A percentile compares a stretch with the other conserved stretches of the same genome.
These are phyloP conservation scores for Perilla frutescens DNA, from an alignment of 257 asterid species.

Conservation along the genomic window DNA sequence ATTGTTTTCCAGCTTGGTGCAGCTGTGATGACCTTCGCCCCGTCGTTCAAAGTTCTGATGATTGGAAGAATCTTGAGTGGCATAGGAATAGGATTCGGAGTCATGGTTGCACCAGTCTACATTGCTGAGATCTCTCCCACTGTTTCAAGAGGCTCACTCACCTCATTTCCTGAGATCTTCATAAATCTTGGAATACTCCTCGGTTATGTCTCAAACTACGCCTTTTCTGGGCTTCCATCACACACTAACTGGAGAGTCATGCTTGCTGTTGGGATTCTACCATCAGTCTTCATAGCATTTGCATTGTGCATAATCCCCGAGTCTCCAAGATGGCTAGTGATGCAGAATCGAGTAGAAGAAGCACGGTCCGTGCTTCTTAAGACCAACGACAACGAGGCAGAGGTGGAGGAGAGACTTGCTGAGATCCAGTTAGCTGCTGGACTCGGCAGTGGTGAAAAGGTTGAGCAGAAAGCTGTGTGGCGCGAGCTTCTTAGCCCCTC, in stretches of 20 bases:
- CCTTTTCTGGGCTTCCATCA: constrained; percentile 69
- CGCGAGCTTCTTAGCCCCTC: constrained; percentile 70
- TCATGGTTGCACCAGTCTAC: constrained; percentile 93
- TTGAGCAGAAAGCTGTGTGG: constrained; percentile 71
- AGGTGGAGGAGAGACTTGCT: constrained; percentile 79
- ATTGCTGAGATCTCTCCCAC: constrained; percentile 95
- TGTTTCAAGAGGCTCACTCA: constrained; percentile 70
- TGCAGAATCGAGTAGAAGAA: constrained; percentile 71
- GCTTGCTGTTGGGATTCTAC: constrained; percentile 89
- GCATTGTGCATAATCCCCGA: constrained; percentile 85
- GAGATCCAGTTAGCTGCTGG: constrained; percentile 80
- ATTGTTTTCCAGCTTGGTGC: constrained; percentile 82
- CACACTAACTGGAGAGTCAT: constrained; percentile 85
- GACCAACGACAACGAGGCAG: constrained; percentile 75
- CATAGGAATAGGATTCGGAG: constrained; percentile 86
- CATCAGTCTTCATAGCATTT: constrained; percentile 73
- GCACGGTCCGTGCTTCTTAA: constrained; percentile 73
- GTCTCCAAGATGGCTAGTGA: constrained; percentile 88
- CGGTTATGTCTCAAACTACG: constrained; percentile 88
- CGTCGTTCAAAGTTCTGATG: constrained; percentile 68
- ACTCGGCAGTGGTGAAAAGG: constrained; percentile 32
- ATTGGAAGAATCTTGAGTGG: constrained; percentile 83
- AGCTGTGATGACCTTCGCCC: constrained; percentile 77
- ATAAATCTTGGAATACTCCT: constrained; percentile 84
- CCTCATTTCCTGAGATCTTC: constrained; percentile 93